Percentiles rank a stretch among this genome's conserved stretches.
phyloP scores from a whole-genome alignment of 495 filamentous ascomycete genomes.

The Penicillium parvum region DNA sequence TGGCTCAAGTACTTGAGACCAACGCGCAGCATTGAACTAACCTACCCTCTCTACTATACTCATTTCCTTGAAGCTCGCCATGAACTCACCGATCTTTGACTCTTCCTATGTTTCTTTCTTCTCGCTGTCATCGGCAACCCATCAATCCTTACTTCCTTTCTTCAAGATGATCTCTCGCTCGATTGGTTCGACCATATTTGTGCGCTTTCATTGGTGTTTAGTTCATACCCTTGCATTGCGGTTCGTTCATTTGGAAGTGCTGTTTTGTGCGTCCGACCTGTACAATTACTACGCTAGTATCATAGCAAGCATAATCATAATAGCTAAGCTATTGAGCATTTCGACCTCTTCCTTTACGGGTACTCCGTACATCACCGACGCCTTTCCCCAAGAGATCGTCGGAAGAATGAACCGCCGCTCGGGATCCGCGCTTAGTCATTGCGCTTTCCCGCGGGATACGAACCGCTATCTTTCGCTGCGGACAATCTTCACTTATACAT shows the following conservation, averaged over 20 bases:
- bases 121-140: background rate
- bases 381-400: background rate
- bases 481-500: too few species aligned
- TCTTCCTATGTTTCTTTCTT: slow-evolving; percentile 5
- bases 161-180: slow-evolving; percentile 4
- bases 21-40: slow-evolving; percentile 24
- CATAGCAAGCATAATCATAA: slow-evolving; percentile 25
- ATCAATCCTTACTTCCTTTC: slow-evolving; percentile 1
- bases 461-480: slow-evolving; percentile 25
- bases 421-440: slow-evolving; percentile 14
- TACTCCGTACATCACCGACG: background rate
- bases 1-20: slow-evolving; percentile 40
- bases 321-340: slow-evolving; percentile 9
- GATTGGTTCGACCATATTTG: slow-evolving; percentile 7
- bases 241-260: slow-evolving; percentile 11
- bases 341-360: too few species aligned
- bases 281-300: slow-evolving; percentile 16
- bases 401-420: slow-evolving; percentile 11
- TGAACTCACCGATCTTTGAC: slow-evolving; percentile 5
- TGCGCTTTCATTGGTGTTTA: background rate
- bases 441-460: slow-evolving; percentile 21
- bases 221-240: slow-evolving; percentile 30
- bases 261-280: slow-evolving; percentile 2
- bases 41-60: background rate
- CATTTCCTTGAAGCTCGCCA: slow-evolving; percentile 3